Evolutionary conservation across 352 stramenopile genomes (phyloP), one percentile per base, ranked within the genome.

Genomic region (Aphanomyces euteiches): DNA sequence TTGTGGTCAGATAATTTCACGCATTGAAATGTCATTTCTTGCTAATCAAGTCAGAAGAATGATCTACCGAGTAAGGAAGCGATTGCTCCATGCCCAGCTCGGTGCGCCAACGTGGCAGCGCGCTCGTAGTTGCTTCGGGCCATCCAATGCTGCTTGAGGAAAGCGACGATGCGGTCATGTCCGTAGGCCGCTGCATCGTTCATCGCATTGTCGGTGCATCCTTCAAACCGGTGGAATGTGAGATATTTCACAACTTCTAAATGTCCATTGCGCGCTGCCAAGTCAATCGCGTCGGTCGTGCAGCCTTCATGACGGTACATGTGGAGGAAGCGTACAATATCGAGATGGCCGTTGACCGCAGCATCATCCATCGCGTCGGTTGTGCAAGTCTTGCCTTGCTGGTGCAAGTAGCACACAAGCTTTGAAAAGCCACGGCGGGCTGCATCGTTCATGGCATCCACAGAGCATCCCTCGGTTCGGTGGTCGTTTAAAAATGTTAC

Each of bases 231-330:
- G 19, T 69, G 56, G 4, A 10, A 8, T 10, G 40, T 36, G 6
- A 73, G 59, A 60, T 58, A 73, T 10, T 54, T 17, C 5, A 73
- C 60, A 28, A 73, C 59, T 3, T 50, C 19, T 28, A 73, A 60
- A 69, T 73, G 67, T 5, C 67, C 67, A 48, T 47, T 50, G 10
- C 43, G 7, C 38, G 64, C 45, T 15, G 64, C 64, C 3, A 34
- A 36, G 54, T 70, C 64, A 4, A 70, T 56, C 15, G 64, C 64
- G 38, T 56, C 64, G 15, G 64, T 56, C 39, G 64, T 70, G 47
- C 64, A 70, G 13, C 64, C 64, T 37, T 60, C 57, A 21, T 36
- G 7, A 28, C 67, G 67, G 54, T 68, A 28, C 7, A 10, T 17
- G 54, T 67, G 56, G 3, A 73, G 37, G 38, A 67, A 73, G 3